Conservation (phyloP, 352 stramenopile species). For the Saprolegnia diclina region DNA sequence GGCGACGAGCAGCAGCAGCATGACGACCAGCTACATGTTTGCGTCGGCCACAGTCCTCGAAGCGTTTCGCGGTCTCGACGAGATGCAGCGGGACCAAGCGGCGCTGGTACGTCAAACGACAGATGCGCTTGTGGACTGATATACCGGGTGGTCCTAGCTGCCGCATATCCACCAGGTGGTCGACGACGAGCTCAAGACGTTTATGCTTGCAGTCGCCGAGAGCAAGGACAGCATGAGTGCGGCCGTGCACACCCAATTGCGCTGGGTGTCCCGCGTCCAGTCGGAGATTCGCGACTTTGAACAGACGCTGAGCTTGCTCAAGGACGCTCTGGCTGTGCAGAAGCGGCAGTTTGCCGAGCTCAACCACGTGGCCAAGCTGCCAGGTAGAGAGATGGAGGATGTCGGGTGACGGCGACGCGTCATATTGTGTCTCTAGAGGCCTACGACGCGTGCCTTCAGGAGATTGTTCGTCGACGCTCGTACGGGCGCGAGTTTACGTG, state of each 20-base stretch:
- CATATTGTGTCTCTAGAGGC: conserved; percentile 35
- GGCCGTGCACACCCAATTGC: conserved; percentile 53
- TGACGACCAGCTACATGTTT: conserved; percentile 56
- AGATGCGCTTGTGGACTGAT: background rate
- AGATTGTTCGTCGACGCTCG: conserved; percentile 62
- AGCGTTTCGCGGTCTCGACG: conserved; percentile 76
- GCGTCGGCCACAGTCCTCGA: conserved; percentile 70
- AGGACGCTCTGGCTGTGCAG: conserved; percentile 60
- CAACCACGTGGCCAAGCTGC: conserved; percentile 75
- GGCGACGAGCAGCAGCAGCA: background rate
- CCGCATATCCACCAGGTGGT: conserved; percentile 53
- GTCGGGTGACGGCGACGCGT: background rate
- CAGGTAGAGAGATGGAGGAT: conserved; percentile 33
- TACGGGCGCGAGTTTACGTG: conserved; percentile 74
- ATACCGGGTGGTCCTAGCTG: conserved; percentile 35
- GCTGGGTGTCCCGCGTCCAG: conserved; percentile 69
- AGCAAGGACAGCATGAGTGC: conserved; percentile 50
- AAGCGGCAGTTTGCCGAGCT: conserved; percentile 84
- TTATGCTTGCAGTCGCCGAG: conserved; percentile 49
- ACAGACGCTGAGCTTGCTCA: conserved; percentile 74
- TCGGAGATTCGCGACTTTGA: conserved; percentile 88
- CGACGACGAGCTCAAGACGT: conserved; percentile 48
- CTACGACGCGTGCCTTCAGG: conserved; percentile 68
- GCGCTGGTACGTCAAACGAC: conserved; percentile 46
- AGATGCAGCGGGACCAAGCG: conserved; percentile 67